Evolutionary conservation across 1,284 basidiomycete species (phyloP), one percentile per base, ranked within the genome.

Genomic region (Cutaneotrichosporon sp.): DNA sequence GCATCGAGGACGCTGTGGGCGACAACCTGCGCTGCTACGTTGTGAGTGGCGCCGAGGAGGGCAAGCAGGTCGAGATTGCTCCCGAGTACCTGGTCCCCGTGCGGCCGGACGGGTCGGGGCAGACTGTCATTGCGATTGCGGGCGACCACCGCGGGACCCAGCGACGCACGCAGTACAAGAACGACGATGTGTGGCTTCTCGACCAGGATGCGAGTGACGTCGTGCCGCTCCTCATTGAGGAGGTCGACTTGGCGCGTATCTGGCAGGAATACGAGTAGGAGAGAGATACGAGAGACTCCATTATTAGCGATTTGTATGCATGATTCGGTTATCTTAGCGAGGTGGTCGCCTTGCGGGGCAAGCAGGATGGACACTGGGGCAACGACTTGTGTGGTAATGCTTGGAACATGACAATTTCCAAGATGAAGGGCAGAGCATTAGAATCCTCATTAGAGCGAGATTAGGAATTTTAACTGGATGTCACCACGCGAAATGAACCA

Each of bases 141-240:
- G 73, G 73, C 36, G 68, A 64, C 51, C 32, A 63, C 5, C 74
- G 73, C 64, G 77, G 77, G 40, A 70, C 70, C 58, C 73, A 77
- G 67, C 64, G 73, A 46, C 72, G 68, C 46, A 79, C 77, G 40
- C 68, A 67, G 59, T 72, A 71, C 65, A 65, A 67, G 67, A 70
- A 72, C 60, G 71, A 73, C 53, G 73, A 72, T 46, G 70, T 72
- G 59, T 79, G 77, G 77, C 77, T 79, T 72, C 77, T 77, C 75
- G 76, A 77, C 65, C 52, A 61, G 56, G 73, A 73, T n/a, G 49
- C 52, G 6, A 68, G 64, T 1, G 77, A 77, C 63, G 34, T 59
- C 18, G 58, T 74, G 64, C 65, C 70, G 10, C 55, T 75, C 55
- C 70, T 79, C 57, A 62, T 76, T 53, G 69, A 72, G n/a, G 72